phyloP scores from a whole-genome alignment of 148 eudicot species.

The Rhododendron henanense region DNA sequence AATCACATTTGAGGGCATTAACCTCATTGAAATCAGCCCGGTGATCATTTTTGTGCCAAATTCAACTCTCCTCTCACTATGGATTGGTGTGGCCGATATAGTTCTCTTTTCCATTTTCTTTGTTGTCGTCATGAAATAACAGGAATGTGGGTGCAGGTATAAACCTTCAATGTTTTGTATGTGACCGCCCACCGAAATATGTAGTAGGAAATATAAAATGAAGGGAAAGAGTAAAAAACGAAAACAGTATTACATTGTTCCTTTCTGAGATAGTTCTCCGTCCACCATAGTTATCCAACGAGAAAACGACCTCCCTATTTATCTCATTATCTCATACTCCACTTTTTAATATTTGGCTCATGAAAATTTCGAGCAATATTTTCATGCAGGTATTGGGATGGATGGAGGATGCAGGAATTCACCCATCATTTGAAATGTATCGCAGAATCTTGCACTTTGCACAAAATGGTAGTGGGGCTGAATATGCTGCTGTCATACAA shows the following conservation, averaged over 20 bases:
- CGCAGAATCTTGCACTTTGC: conserved; percentile 51
- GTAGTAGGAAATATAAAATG: not conserved
- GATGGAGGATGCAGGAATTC: conserved; percentile 83
- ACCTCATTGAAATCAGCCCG: not conserved
- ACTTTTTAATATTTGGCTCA: not conserved
- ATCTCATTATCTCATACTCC: not conserved
- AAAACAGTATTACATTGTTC: not conserved
- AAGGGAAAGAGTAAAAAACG: not conserved
- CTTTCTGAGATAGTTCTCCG: not conserved
- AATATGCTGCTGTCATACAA: conserved; percentile 49
- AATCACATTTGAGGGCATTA: not conserved
- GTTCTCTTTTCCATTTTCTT: not conserved
- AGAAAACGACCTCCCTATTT: not conserved
- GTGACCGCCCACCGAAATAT: not conserved
- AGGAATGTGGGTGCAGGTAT: not conserved
- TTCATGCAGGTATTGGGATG: conserved; percentile 71
- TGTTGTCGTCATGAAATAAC: not conserved
- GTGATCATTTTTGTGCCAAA: not conserved
- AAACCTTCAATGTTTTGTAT: not conserved
- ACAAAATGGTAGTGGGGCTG: conserved; percentile 58
- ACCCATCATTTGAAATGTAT: conserved; percentile 67
- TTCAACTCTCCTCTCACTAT: not conserved
- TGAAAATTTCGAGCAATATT: not conserved
- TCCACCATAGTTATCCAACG: not conserved
- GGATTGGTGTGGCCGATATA: not conserved